phyloP scores from a whole-genome alignment of 2,329 filamentous ascomycete genomes.

The Niveomyces coronatus region DNA sequence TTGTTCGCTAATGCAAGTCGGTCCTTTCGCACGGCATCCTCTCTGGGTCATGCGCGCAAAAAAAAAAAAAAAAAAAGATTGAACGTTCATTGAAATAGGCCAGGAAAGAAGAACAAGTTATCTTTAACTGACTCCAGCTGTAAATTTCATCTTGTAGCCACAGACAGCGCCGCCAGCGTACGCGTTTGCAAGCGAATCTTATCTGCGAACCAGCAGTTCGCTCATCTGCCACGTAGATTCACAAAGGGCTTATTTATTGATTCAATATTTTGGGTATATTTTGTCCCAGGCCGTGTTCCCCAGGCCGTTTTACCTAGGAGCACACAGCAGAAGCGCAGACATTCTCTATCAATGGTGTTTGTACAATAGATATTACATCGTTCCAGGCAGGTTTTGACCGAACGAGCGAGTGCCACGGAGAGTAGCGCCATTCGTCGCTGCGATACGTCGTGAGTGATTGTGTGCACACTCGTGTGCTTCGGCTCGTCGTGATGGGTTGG shows the following conservation, averaged over 20 bases:
- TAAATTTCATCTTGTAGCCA: too few species aligned
- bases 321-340: background rate
- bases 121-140: too few species aligned
- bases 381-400: background rate
- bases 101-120: too few species aligned
- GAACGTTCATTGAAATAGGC: too few species aligned
- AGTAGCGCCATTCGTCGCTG: background rate
- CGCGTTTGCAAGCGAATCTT: too few species aligned
- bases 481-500: background rate
- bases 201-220: too few species aligned
- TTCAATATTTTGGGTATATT: background rate
- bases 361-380: constrained; percentile 8
- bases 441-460: background rate
- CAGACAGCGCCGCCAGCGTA: too few species aligned
- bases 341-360: constrained; percentile 2
- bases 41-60: background rate
- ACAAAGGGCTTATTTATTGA: too few species aligned
- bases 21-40: background rate
- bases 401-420: background rate
- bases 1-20: constrained; percentile 6
- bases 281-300: background rate
- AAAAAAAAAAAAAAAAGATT: too few species aligned
- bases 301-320: background rate
- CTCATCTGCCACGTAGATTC: too few species aligned
- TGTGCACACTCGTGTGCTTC: background rate